Conservation (phyloP, 1,284 basidiomycete species). For the Kwoniella shivajii region DNA sequence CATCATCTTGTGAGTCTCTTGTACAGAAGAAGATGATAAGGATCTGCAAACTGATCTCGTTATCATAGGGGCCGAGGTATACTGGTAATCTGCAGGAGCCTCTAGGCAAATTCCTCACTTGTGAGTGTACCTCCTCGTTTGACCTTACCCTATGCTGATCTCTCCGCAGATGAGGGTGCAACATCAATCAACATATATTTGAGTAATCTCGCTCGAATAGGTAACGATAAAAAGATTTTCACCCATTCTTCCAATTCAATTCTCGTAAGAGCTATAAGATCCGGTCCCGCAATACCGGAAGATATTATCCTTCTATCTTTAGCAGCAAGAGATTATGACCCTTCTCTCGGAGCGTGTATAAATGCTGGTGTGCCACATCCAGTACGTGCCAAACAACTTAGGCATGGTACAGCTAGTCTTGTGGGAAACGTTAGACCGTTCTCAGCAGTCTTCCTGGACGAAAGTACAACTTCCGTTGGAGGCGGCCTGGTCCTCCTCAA, state of each 20-base stretch:
- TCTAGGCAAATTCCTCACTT: conserved; percentile 53
- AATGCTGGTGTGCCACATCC: conserved; percentile 48
- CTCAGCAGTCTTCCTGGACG: conserved; percentile 68
- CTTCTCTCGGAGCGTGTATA: conserved; percentile 21
- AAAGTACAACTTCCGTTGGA: conserved; percentile 78
- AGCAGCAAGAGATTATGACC: conserved; percentile 40
- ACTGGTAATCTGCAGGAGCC: conserved; percentile 52
- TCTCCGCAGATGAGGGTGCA: conserved; percentile 46
- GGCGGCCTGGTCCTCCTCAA: conserved; percentile 75
- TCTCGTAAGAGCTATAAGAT: conserved; percentile 50
- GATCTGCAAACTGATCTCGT: conserved; percentile 1
- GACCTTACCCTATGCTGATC: not conserved
- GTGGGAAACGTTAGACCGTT: conserved; percentile 66
- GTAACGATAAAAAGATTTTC: conserved; percentile 38
- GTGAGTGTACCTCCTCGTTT: conserved; percentile 24
- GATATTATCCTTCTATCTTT: conserved; percentile 48
- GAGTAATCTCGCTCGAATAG: conserved; percentile 36
- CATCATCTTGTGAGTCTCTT: conserved; percentile 44
- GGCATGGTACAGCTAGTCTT: conserved; percentile 46
- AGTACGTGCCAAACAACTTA: conserved; percentile 33
- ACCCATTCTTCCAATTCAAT: conserved; percentile 42
- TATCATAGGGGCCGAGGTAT: conserved; percentile 52
- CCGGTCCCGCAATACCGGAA: conserved; percentile 47
- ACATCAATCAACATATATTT: conserved; percentile 54
- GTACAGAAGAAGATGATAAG: not conserved